Evolutionary conservation across 129 eudicot species (phyloP).

Genomic region (Sambucus nigra): DNA sequence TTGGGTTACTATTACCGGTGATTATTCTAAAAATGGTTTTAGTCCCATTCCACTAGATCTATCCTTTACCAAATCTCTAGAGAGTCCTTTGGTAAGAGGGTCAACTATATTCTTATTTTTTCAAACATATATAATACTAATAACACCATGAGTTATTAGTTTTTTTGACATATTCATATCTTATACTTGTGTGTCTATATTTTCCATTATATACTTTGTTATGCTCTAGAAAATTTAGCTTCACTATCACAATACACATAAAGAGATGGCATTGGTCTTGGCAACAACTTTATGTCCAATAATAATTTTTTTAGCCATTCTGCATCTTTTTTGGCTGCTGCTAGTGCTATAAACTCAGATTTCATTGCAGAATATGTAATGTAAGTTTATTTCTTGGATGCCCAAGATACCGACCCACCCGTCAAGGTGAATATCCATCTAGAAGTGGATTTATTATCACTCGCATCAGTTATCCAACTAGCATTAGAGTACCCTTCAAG

Average conservation of each 20-base stretch:
- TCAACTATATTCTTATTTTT: background rate
- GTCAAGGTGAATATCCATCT: constrained; percentile 1
- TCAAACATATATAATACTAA: no score
- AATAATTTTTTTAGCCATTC: constrained; percentile 12
- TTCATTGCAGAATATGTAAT: no score
- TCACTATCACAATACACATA: constrained; percentile 7
- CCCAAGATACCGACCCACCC: no score
- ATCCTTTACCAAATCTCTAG: no score
- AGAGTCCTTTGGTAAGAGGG: background rate
- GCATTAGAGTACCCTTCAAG: no score
- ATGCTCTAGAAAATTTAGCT: background rate
- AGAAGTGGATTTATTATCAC: constrained; percentile 1
- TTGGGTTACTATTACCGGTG: background rate
- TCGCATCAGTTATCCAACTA: constrained; percentile 7
- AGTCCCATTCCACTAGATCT: background rate
- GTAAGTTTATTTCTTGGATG: no score
- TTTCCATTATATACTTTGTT: background rate
- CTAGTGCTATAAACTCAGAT: no score
- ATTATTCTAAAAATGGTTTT: background rate
- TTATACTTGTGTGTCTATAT: background rate
- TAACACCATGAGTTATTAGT: background rate
- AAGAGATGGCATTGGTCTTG: constrained; percentile 17
- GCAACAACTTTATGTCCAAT: constrained; percentile 17
- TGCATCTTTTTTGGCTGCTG: constrained; percentile 5
- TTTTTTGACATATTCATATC: background rate